These are phyloP conservation scores for Aechmea fasciata DNA, from an alignment of 176 grass and related monocot species.

Conservation along the genomic window DNA sequence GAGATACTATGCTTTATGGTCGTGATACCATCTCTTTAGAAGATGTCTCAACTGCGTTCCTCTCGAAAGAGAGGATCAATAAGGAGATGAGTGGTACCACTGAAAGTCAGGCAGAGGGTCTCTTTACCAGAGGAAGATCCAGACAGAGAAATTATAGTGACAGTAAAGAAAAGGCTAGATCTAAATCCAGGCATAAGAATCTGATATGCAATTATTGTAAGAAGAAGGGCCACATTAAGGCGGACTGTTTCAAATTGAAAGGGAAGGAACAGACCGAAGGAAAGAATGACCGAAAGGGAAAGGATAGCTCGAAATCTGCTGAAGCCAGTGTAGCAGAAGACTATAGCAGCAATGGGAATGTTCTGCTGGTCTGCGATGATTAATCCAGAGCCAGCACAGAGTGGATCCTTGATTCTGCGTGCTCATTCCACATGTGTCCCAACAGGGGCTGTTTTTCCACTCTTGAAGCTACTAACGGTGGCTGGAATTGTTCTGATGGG, in stretches of 20 bases:
- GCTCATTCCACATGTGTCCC: conserved; percentile 11
- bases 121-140: background rate
- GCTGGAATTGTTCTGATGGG: conserved; percentile 7
- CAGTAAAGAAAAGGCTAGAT: background rate
- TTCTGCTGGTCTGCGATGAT: too few species aligned
- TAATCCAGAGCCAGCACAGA: background rate
- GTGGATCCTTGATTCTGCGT: background rate
- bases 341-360: background rate
- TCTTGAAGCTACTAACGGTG: background rate
- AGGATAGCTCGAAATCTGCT: background rate
- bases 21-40: too few species aligned
- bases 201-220: background rate
- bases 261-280: background rate
- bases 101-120: too few species aligned
- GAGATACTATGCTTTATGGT: too few species aligned
- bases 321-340: background rate
- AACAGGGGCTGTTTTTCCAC: conserved; percentile 11
- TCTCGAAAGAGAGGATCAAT: too few species aligned
- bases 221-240: background rate
- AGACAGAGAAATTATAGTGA: background rate
- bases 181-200: background rate
- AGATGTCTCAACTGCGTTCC: too few species aligned
- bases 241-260: background rate
- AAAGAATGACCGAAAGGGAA: background rate
- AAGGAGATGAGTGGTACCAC: too few species aligned